Base-by-base conservation (phyloP, 2,329 filamentous ascomycete species). In the Colletotrichum coccodes region DNA sequence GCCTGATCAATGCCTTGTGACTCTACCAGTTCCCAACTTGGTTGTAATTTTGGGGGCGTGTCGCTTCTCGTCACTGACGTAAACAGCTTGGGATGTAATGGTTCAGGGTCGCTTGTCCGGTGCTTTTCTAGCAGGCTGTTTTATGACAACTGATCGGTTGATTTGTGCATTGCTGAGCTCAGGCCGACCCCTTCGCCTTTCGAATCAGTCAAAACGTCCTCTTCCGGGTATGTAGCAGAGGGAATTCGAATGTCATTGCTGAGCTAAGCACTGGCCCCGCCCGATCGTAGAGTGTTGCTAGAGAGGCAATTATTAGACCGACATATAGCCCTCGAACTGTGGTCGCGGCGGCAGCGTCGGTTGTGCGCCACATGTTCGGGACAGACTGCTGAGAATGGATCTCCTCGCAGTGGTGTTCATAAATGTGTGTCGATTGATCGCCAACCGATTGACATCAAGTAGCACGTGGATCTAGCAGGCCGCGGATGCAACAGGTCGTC, bases 361-460 rank as follows among this genome's bases (percentile, higher is more conserved):
- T 4, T 23, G 14, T 42, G 28, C 44, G 60, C 46, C 32, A 68
- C 23, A 57, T 18, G 28, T 26, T 64, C 38, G 21, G 46, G 32
- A 59, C 42, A 23, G 6, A 42, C 54, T 65, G 42, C 61, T 50
- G 54, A 34, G 23, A 60, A 42, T 40, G 61, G 47, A 34, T 30
- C 44, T 9, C 36, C 52, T 34, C 32, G 61, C 38, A 65, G 40
- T 38, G 47, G 21, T 54, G 54, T 36, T 49, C 23, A 21, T 38
- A 8, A 50, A 42, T 40, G 49, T 26, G 49, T 42, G 34, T 60
- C 62, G 66, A 56, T 50, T 66, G 61, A 60, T 69, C 61, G 49
- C 34, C 62, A 56, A n/a, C 56, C 66, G 49, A 60, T 52, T 66
- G 36, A 42, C 56, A 54, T 47, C 54, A 23, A 47, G 26, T 42